Evolutionary conservation across 306 rosid species (phyloP), one percentile per base, ranked within the genome.

Genomic region (Rosa chinensis): DNA sequence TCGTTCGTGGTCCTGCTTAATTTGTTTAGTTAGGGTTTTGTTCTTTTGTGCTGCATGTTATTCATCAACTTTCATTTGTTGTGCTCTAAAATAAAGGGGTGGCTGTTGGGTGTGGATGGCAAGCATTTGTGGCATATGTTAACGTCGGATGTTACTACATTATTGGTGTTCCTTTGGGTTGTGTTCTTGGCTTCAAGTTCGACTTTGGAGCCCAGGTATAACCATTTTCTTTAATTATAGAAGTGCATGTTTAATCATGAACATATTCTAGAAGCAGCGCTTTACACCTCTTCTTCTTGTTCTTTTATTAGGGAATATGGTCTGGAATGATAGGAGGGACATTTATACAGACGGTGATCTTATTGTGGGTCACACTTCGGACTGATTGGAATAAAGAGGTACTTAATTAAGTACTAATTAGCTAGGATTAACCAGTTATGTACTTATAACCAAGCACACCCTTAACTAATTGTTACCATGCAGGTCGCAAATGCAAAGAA

Each of bases 101-200:
- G 43, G 89, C 92, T 48, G 90, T 89, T 5, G 90, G 92, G 13
- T 89, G 92, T 39, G 92, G 92, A 7, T 89, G 92, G 92, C 92
- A 89, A 84, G 84, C 90, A 55, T 86, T 89, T 66, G 87, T 89
- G 0, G 90, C 92, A 5, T 86, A 86, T 28, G 88, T 89, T 0
- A 89, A 89, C 58, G 87, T 86, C 73, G 90, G 87, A 48, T 84
- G 90, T 74, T 84, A 86, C 61, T 86, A 89, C 68, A 5, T 86
- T 9, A 44, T 86, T 18, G 92, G 90, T 17, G 10, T 86, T 32
- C 87, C 92, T 0, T 1, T 89, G 56, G 90, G 90, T 8, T 75
- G 49, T 11, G 47, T 89, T 76, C 88, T 89, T 25, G 92, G 92
- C 21, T 89, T 89, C 88, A 84, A 72, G 32, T 82, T 86, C 76